Base-by-base conservation (phyloP, 2,329 filamentous ascomycete species). In the Mariannaea sp. region DNA sequence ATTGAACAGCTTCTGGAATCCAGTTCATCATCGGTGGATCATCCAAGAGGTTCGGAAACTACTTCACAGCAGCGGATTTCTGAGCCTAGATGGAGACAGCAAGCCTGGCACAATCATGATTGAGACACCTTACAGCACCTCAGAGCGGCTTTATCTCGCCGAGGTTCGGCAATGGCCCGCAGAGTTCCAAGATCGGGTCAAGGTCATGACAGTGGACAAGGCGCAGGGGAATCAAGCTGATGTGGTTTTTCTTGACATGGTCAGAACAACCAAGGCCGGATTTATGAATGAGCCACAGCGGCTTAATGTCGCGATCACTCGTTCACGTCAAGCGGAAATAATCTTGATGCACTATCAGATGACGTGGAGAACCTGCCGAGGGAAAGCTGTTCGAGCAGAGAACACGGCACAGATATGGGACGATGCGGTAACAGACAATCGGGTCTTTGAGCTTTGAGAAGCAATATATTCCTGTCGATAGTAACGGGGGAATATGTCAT, bases 201-300 rank as follows among this genome's bases (percentile, higher is more conserved):
- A 74, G 19, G 71, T 76, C 0, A 57, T 77, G 14, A 80, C 77
- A 0, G 71, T 79, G 1, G 77, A 79, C 43, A 75, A 71, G 4
- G 72, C 75, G 0, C 77, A 79, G 32, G 77, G 77, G 0, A 75
- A 77, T 12, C 75, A 80, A 51, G 76, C 77, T 0, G 77, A 80
- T 33, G 67, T 78, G 5, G 75, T 80, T 0, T 73, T 78, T 27
- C 66, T 80, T 0, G 77, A 80, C 62, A 69, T 79, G 56, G 77
- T 79, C 2, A 67, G 74, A n/a, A 72, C 73, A 0, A 64, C 60
- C 0, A 65, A 64, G 1, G 72, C 73, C 0, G 69, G 67, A 0
- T 78, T 79, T 43, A 73, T 78, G 61, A 71, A 79, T 17, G 72
- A 79, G 13, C 65, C 71, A 0, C 73, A 76, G 30, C 67, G 77